Evolutionary conservation across 805 yeast species (phyloP).

Genomic region (Cyberlindnera mrakii): DNA sequence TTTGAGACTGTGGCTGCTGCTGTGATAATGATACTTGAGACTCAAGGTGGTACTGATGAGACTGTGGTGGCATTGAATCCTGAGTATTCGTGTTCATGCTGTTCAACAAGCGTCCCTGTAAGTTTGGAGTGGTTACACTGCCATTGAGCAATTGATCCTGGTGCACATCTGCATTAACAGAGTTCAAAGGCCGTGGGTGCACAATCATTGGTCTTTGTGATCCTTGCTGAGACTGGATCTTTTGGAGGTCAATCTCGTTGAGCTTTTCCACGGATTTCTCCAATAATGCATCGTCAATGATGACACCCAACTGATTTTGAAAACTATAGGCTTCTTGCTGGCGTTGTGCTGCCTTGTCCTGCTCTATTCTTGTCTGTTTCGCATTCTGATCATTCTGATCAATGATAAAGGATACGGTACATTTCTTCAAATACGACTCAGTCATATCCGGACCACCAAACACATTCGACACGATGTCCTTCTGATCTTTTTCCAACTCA

Average conservation of each 20-base stretch:
- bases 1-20: neutral
- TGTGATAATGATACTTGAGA: neutral
- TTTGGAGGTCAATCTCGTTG: constrained; percentile 8
- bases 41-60: neutral
- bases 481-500: constrained; percentile 23
- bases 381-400: constrained; percentile 9
- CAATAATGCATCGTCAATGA: constrained; percentile 13
- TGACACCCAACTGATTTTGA: constrained; percentile 18
- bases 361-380: constrained; percentile 5
- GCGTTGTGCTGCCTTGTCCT: constrained; percentile 2
- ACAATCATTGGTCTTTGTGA: neutral
- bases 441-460: constrained; percentile 27
- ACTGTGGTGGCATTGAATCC: neutral
- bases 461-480: constrained; percentile 25
- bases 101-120: too few species aligned
- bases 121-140: too few species aligned
- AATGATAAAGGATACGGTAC: constrained; percentile 23
- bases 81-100: neutral
- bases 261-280: constrained; percentile 11
- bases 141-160: neutral
- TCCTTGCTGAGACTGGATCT: neutral
- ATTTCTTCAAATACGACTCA: constrained; percentile 24
- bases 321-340: constrained; percentile 10
- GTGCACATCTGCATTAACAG: neutral
- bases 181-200: neutral